Evolutionary conservation across 2,329 filamentous ascomycete species (phyloP).

Genomic region (Aspergillus sp.): DNA sequence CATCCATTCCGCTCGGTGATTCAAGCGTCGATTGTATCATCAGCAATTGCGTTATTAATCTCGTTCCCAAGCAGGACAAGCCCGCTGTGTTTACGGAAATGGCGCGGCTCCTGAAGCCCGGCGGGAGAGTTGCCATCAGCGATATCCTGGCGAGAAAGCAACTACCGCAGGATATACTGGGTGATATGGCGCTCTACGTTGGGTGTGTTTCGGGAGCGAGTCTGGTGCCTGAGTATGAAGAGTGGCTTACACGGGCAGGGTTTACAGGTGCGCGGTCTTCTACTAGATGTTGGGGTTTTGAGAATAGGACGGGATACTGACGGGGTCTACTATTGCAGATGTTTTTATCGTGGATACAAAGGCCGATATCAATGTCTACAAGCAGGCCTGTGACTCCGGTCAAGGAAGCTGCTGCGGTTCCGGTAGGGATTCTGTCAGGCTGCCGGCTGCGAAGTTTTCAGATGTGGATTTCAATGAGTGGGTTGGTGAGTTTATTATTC

Average conservation of each 20-base stretch:
- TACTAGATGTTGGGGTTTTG: no score
- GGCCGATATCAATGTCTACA: conserved; percentile 52
- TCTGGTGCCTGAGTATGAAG: conserved; percentile 52
- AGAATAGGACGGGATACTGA: neutral
- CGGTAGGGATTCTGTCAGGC: neutral
- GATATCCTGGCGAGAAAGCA: conserved; percentile 58
- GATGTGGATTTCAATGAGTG: conserved; percentile 50
- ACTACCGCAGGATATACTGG: conserved; percentile 50
- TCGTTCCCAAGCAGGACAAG: conserved; percentile 56
- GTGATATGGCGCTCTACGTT: conserved; percentile 56
- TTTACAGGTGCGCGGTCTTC: conserved; percentile 34
- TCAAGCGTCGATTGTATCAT: conserved; percentile 57
- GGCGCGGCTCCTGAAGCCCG: conserved; percentile 56
- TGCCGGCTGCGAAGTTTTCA: neutral
- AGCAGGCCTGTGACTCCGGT: conserved; percentile 22
- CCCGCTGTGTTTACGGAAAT: conserved; percentile 58
- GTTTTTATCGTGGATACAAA: conserved; percentile 48
- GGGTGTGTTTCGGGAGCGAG: conserved; percentile 63
- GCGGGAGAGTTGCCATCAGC: conserved; percentile 59
- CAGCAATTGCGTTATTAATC: conserved; percentile 64
- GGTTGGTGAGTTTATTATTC: conserved; percentile 44
- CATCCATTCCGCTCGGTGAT: conserved; percentile 46
- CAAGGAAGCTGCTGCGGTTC: conserved; percentile 20
- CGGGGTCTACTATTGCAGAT: conserved; percentile 33
- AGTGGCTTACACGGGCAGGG: conserved; percentile 46